Base-by-base conservation (phyloP, 306 rosid species). In the Begonia fuchsioides region DNA sequence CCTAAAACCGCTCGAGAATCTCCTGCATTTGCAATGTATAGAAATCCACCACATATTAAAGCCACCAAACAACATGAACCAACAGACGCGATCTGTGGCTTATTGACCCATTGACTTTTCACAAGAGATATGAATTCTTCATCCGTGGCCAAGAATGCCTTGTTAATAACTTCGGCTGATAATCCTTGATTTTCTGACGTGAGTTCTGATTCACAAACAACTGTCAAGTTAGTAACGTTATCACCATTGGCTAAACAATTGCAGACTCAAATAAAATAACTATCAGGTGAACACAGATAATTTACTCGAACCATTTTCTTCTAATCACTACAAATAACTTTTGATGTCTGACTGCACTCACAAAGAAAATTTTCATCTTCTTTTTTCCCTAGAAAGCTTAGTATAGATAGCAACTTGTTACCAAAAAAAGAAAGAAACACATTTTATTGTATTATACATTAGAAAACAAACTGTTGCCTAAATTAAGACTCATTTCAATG, bases 1-100 rank as follows among this genome's bases (percentile, higher is more conserved):
- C 94, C 98, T 67, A 92, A 70, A 56, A 92, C 96, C 17, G 65
- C 98, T 39, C 98, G 75, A 56, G 98, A 92, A 58, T 92, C 98
- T 72, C 98, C 98, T 6, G 98, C 92, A 56, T 92, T 92, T 15
- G 96, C 98, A 65, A 79, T 70, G 64, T 75, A 92, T 47, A 92
- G 83, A 64, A 74, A 59, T 43, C 98, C 94, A 17, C 73, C 48
- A 55, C 93, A 92, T 61, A 92, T 66, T 51, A 92, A 18, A 40
- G 96, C 96, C 60, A 75, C 60, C 80, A 92, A 67, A 66, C 96
- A 82, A 63, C 98, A 92, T n/a, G 88, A 20, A 56, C 98, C 98
- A 51, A 82, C 96, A 0, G 98, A 92, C n/a, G 98, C 96, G 61
- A 92, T 49, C 38, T 60, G 73, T 17, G 96, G 98, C 75, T 76